Base-by-base conservation (phyloP, 305 asterid species). In the Fraxinus greggii region DNA sequence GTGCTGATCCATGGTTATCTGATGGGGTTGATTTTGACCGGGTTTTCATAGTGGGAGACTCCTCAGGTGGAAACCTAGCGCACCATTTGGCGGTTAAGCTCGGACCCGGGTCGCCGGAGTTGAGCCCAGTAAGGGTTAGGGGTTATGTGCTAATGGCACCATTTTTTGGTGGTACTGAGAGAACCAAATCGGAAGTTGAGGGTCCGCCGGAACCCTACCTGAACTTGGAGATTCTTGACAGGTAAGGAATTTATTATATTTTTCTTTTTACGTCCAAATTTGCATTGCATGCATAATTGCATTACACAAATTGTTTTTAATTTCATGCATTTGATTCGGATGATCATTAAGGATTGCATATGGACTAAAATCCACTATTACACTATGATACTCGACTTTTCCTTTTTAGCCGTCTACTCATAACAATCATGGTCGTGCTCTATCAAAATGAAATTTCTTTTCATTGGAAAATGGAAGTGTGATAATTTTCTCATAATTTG, bases 31-130 rank as follows among this genome's bases (percentile, higher is more conserved):
- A 91, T 40, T 91, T 90, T 35, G 89, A 83, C 13, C 79, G 84
- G 70, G 92, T 93, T 38, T 91, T 88, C 61, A 40, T 95, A 0
- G 29, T 89, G 28, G 98, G 98, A 0, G 98, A 95, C 78, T 91
- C 98, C 1, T 90, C 98, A 72, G 98, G 98, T 28, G 98, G 97
- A 72, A 92, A 90, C 81, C 69, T 93, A 69, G 98, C 98, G n/a
- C 95, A 91, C 84, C 95, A 93, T 23, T 80, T 93, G 84, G 97
- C 97, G 77, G 90, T 88, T 81, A 88, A 88, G 87, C 90, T 95
- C 48, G 80, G 93, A 1, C 86, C 84, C 13, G 92, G 93, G 0
- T 90, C 97, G 7, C 88, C 92, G 77, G 90, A 31, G 2, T 2
- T 95, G 80, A 86, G 79, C 1, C 97, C 98, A 56, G 83, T 91